Evolutionary conservation across 257 asterid species (phyloP), one percentile per base, ranked within the genome.

Genomic region (Primulina eburnea): DNA sequence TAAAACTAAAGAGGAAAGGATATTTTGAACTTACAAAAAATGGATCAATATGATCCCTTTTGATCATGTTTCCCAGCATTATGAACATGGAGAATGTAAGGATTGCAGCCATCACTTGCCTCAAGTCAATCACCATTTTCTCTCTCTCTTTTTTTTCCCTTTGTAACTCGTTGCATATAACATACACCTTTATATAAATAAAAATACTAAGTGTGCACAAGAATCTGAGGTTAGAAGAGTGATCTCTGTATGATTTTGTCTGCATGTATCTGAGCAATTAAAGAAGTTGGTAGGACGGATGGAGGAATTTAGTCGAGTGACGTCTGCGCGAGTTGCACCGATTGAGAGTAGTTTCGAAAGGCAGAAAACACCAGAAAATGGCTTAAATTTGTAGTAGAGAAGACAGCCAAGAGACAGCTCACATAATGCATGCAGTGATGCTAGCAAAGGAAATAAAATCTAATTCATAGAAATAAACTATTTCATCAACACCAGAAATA

Each of bases 81-180:
- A 81, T 4, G 57, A 87, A 86, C 94, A 87, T 87, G 53, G 94
- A 81, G 58, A 84, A 78, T 34, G 94, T 87, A 62, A 87, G 88
- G 60, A 83, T 59, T 34, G 82, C 91, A 60, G 85, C 89, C 74
- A 85, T 64, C 14, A 83, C 70, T 70, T 87, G 94, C 79, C 78
- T 82, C 74, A 85, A 64, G 73, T 87, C 90, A 57, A 75, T 79
- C 84, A 85, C 65, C 34, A 53, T 74, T n/a, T 17, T 17, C 17
- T 60, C 63, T 58, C 20, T 47, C n/a, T n/a, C n/a, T 29, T 34
- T 16, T 55, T 28, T 28, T 28, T 63, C 56, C 30, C 52, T 33
- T 28, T 28, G 30, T 28, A 62, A 21, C n/a, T 56, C 8, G 12
- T 28, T 47, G 12, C 55, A 0, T 43, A 43, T 5, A 50, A 17